These are phyloP conservation scores for Kingdonia uniflora DNA, from an alignment of 164 flowering plant genomes.

Conservation along the genomic window DNA sequence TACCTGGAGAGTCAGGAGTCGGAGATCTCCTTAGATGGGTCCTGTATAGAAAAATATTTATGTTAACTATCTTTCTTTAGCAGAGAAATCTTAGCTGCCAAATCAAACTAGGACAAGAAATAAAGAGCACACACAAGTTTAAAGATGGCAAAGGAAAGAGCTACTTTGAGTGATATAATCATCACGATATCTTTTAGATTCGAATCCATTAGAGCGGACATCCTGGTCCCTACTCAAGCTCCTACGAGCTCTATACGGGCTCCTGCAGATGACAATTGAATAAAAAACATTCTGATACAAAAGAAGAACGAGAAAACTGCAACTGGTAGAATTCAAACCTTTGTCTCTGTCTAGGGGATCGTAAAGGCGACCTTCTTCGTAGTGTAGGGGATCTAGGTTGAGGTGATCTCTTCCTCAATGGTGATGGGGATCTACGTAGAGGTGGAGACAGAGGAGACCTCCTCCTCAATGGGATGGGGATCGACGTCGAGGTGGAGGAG, in stretches of 20 bases:
- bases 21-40: slow-evolving; percentile 27
- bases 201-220: slow-evolving; percentile 15
- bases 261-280: slow-evolving; percentile 12
- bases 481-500: slow-evolving; percentile 20
- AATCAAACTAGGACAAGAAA: no score
- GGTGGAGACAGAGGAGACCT: slow-evolving; percentile 12
- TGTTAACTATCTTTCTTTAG: no score
- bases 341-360: slow-evolving; percentile 28
- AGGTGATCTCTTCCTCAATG: slow-evolving; percentile 20
- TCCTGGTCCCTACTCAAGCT: slow-evolving; percentile 26
- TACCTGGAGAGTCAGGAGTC: slow-evolving; percentile 15
- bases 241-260: slow-evolving; percentile 21
- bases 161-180: slow-evolving; percentile 19
- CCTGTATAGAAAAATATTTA: slow-evolving; percentile 17
- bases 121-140: no score
- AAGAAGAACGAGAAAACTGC: background rate
- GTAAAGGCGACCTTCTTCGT: slow-evolving; percentile 35
- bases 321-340: slow-evolving; percentile 21
- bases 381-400: slow-evolving; percentile 21
- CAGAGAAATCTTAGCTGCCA: no score
- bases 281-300: background rate
- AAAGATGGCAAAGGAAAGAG: background rate
- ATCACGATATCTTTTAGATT: slow-evolving; percentile 14
- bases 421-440: slow-evolving; percentile 4
- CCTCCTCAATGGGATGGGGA: slow-evolving; percentile 20